Evolutionary conservation across 306 rosid genomes (phyloP).

Genomic region (Spatholobus suberectus): DNA sequence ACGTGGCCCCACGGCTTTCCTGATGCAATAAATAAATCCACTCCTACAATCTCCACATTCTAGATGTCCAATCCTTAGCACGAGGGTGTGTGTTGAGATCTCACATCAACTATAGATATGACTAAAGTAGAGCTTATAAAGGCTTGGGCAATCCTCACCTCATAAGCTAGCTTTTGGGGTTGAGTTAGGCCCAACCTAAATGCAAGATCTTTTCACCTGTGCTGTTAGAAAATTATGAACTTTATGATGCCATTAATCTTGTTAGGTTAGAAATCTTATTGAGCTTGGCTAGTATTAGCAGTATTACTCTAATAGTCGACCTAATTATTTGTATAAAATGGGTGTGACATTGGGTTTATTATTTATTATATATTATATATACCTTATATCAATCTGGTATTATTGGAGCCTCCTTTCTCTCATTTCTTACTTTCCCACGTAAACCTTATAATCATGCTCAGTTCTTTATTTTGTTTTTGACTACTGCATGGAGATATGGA

Average conservation of each 20-base stretch:
- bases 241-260: background rate
- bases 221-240: background rate
- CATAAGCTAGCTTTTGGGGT: background rate
- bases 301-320: background rate
- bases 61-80: background rate
- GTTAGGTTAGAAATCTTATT: slow-evolving; percentile 4
- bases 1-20: background rate
- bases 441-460: background rate
- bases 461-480: background rate
- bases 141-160: background rate
- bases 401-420: background rate
- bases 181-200: background rate
- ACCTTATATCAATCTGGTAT: background rate
- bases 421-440: background rate
- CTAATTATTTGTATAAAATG: background rate
- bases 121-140: background rate
- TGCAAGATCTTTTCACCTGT: background rate
- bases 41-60: too few species aligned
- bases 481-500: slow-evolving; percentile 2
- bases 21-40: background rate
- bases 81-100: background rate
- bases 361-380: background rate
- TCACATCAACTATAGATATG: background rate
- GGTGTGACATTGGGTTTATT: background rate
- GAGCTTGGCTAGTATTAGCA: background rate